Base-by-base conservation (phyloP, 345 rosid species). In the Moricandia arvensis region DNA sequence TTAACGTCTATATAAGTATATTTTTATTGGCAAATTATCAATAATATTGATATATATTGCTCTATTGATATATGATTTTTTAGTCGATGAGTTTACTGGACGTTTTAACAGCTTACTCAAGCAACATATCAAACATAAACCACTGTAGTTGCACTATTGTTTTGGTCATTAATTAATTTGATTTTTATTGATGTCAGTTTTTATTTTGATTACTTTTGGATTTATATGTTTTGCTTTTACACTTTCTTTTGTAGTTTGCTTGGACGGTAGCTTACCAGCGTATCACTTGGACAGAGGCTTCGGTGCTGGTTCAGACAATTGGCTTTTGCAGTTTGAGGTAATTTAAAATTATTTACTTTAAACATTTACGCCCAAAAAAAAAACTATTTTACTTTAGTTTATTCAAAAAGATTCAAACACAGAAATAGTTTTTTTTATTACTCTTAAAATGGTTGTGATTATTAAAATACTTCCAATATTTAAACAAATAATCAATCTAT, bases 271-370 rank as follows among this genome's bases (percentile, higher is more conserved):
- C 82, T 84, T 79, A 79, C 98, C 98, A 1, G 98, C 91, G 17
- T 94, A 94, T 79, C 89, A 94, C 77, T 75, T 88, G 29, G 83
- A 89, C 82, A 83, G 83, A 79, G 98, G 98, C 69, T 90, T 79
- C 76, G 97, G 98, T 8, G 85, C 88, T 66, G 96, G 98, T 65
- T 79, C 79, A 41, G 34, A 79, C 81, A 91, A 90, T 82, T 94
- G 97, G 98, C 85, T 94, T 74, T 72, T 94, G 75, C 96, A 90
- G 78, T 94, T 94, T 71, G 98, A 94, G 97, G 98, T 93, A 85
- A 76, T 29, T 63, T 49, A 16, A 16, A 49, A 2, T 16, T 16
- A 49, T 49, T 49, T 49, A 47, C 18, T 47, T 47, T 47, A 47
- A n/a, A n/a, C n/a, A n/a, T n/a, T n/a, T n/a, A n/a, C n/a, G n/a